Conservation (phyloP, 176 grass and related monocot genomes). For the Pontederia paniculata region DNA sequence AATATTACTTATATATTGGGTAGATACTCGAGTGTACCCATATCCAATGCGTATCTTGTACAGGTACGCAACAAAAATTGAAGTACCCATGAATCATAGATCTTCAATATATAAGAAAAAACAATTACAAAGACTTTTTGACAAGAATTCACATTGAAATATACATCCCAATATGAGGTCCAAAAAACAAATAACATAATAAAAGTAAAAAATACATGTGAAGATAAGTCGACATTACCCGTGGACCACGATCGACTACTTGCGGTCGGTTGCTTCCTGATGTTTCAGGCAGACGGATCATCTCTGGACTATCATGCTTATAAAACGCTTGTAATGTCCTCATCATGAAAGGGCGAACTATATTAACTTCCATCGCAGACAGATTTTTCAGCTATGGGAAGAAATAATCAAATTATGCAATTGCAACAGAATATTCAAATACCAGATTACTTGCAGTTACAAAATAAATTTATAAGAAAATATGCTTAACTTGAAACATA, state of each 20-base stretch:
- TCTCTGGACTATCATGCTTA: constrained; percentile 85
- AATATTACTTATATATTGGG: no score
- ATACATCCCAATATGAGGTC: background rate
- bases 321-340: constrained; percentile 87
- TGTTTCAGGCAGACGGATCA: constrained; percentile 61
- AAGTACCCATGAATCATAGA: no score
- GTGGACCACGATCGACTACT: background rate
- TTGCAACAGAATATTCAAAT: no score
- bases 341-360: constrained; percentile 90
- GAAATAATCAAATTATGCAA: background rate
- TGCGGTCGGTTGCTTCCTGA: background rate
- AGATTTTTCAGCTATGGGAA: constrained; percentile 88
- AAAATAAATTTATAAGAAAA: background rate
- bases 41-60: no score
- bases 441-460: background rate
- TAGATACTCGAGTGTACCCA: no score
- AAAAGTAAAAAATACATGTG: background rate
- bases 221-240: background rate
- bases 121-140: no score
- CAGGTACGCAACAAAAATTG: no score
- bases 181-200: background rate
- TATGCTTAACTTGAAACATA: no score
- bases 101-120: no score
- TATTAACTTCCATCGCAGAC: constrained; percentile 95
- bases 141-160: no score